phyloP scores from a whole-genome alignment of 208 protist genomes.

The Leishmania aethiopica region DNA sequence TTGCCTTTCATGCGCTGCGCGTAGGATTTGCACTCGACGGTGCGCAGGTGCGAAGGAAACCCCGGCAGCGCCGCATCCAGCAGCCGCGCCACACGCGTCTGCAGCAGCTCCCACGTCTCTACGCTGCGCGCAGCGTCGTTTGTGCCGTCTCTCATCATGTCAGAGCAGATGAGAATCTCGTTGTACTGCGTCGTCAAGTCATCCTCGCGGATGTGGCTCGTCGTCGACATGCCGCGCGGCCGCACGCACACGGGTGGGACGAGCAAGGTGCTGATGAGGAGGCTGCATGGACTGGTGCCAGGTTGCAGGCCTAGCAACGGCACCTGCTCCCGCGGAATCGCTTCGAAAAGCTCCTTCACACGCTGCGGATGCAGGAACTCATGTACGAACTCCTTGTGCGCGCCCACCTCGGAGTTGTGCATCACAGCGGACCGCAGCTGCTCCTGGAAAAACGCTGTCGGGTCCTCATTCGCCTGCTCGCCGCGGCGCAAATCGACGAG shows the following conservation, averaged over 20 bases:
- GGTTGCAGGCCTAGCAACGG: slow-evolving; percentile 94
- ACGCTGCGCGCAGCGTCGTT: slow-evolving; percentile 70
- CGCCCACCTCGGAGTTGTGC: slow-evolving; percentile 63
- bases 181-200: slow-evolving; percentile 98
- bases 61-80: slow-evolving; percentile 85
- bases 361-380: slow-evolving; percentile 96
- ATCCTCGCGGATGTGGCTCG: slow-evolving; percentile 95
- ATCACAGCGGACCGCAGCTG: slow-evolving; percentile 52
- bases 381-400: slow-evolving; percentile 60
- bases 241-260: slow-evolving; percentile 98
- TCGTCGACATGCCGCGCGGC: slow-evolving; percentile 90
- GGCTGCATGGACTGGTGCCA: slow-evolving; percentile 69
- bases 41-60: slow-evolving; percentile 72
- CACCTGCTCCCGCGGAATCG: slow-evolving; percentile 93
- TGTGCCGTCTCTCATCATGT: slow-evolving; percentile 82
- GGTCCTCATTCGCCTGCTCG: slow-evolving; percentile 58
- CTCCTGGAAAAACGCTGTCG: slow-evolving; percentile 36
- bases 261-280: slow-evolving; percentile 95
- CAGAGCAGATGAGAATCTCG: slow-evolving; percentile 89
- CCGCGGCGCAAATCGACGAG: slow-evolving; percentile 66
- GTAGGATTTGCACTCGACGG: slow-evolving; percentile 85
- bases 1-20: slow-evolving; percentile 99
- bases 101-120: slow-evolving; percentile 98
- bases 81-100: slow-evolving; percentile 91
- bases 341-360: slow-evolving; percentile 91